These are phyloP conservation scores for Cladophialophora immunda DNA, from an alignment of 2,329 filamentous ascomycete genomes.

Conservation along the genomic window DNA sequence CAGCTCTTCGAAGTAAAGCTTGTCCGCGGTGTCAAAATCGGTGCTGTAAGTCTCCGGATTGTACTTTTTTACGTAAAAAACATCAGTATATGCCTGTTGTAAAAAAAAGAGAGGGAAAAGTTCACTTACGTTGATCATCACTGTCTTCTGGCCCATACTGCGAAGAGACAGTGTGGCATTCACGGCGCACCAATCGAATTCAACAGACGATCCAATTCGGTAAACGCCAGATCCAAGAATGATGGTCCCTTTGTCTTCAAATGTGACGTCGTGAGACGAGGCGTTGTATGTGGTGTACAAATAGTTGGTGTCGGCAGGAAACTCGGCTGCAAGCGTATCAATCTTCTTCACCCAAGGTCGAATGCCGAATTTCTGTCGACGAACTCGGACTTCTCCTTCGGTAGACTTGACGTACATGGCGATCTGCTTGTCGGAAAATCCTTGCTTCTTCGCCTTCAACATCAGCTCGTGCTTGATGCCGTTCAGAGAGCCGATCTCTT, in stretches of 20 bases:
- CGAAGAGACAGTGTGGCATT: constrained; percentile 84
- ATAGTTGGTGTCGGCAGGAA: constrained; percentile 94
- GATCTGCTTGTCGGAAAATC: constrained; percentile 97
- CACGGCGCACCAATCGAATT: constrained; percentile 98
- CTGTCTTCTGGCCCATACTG: constrained; percentile 91
- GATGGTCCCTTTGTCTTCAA: constrained; percentile 89
- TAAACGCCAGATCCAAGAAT: constrained; percentile 96
- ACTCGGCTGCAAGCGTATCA: constrained; percentile 95
- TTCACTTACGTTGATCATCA: constrained; percentile 84
- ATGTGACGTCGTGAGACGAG: constrained; percentile 88
- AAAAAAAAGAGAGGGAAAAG: constrained; percentile 18
- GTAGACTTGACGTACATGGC: constrained; percentile 82
- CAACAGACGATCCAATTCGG: constrained; percentile 95
- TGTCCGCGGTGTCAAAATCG: constrained; percentile 89
- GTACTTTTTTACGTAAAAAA: constrained; percentile 50
- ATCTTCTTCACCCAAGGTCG: constrained; percentile 98
- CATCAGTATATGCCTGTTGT: constrained; percentile 27
- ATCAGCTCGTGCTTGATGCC: constrained; percentile 88
- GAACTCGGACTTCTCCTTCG: constrained; percentile 88
- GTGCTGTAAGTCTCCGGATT: constrained; percentile 85
- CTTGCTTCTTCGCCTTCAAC: constrained; percentile 93
- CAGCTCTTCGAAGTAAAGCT: constrained; percentile 95
- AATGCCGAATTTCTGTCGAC: constrained; percentile 85
- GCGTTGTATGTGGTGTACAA: constrained; percentile 98
- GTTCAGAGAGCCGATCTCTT: constrained; percentile 82